Base-by-base conservation (phyloP, 768 basidiomycete genomes). In the Suillus hirtellus region DNA sequence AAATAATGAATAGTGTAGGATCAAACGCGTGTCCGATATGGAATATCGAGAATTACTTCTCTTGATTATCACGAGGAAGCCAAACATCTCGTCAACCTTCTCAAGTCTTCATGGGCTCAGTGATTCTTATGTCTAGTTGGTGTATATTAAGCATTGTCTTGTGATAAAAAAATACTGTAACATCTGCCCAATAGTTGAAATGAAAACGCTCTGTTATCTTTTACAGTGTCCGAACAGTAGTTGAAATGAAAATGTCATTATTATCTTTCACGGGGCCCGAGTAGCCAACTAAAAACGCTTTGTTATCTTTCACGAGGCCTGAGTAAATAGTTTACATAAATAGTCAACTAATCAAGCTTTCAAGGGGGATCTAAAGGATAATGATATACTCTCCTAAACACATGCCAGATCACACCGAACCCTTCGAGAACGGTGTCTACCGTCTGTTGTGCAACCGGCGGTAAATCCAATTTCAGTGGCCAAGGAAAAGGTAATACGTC, bases 21-120 rank as follows among this genome's bases (percentile, higher is more conserved):
- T n/a, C 82, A 83, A 71, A 82, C 84, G 3, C 89, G 95, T 27
- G 86, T 93, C 53, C 86, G 93, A 43, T 96, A 95, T 70, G 90
- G 89, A 4, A 89, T 95, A 69, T 84, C 87, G 58, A 84, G 82
- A 60, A 89, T 93, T 12, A 76, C 73, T 50, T 77, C 80, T 17
- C 72, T 93, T 46, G 84, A 96, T 70, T 96, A 89, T 72, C 80
- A 80, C 61, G 86, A 84, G 73, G 93, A 89, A 74, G 86, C 83
- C 10, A 78, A 81, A 54, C 71, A 79, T 27, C 77, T 94, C 63
- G 79, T 83, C 37, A 85, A 89, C 61, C 72, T 85, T 54, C 80
- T 96, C 64, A 80, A 81, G 60, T 82, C 83, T 10, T 70, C 77
- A n/a, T 90, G 87, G 88, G 85, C 82, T 14, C 70, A 73, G 66